A percentile compares a stretch with the other conserved stretches of the same genome.
Conservation (phyloP, 345 rosid genomes). For the Salix brachista region DNA sequence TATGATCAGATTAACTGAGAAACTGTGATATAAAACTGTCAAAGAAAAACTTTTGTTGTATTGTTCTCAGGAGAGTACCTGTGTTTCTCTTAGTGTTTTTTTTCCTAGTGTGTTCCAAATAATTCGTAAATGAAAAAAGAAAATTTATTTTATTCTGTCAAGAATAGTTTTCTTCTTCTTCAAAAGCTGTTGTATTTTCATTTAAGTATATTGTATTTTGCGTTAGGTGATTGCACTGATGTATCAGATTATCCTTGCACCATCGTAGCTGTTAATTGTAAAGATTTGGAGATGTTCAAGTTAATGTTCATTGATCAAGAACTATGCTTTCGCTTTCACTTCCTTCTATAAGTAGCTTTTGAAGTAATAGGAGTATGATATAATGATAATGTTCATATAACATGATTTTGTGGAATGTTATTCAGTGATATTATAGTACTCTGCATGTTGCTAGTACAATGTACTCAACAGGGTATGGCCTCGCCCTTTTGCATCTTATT, state of each 20-base stretch:
- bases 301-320: background rate
- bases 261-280: background rate
- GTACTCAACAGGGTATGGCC: too few relatives aligned
- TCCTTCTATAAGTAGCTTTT: background rate
- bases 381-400: background rate
- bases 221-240: background rate
- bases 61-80: background rate
- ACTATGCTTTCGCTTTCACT: background rate
- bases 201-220: background rate
- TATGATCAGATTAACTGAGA: slow-evolving; percentile 83
- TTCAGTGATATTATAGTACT: background rate
- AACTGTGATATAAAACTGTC: slow-evolving; percentile 41
- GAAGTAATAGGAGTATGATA: background rate
- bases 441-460: background rate
- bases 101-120: background rate
- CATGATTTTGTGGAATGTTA: background rate
- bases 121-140: slow-evolving; percentile 8
- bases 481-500: background rate
- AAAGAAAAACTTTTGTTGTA: background rate
- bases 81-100: background rate
- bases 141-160: background rate
- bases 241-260: background rate
- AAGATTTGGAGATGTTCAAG: background rate
- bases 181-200: background rate
- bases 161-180: background rate